These are phyloP conservation scores for Ensete ventricosum DNA, from an alignment of 176 grass and related monocot species.

Conservation along the genomic window DNA sequence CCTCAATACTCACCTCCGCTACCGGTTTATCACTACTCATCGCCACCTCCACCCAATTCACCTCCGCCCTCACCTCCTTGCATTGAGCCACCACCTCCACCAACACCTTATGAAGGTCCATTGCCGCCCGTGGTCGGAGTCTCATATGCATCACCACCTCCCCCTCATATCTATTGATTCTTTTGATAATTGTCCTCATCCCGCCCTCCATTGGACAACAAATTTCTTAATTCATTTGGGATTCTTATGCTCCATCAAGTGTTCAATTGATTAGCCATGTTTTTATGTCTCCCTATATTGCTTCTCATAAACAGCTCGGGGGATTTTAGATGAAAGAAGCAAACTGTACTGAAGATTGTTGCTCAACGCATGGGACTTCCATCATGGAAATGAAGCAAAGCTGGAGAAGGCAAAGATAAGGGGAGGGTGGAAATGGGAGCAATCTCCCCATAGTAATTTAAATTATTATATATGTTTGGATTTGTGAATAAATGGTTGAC, in stretches of 20 bases:
- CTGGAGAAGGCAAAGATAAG: constrained; percentile 25
- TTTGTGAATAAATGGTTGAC: constrained; percentile 82
- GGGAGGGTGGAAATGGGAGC: constrained; percentile 10
- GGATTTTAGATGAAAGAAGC: too few species aligned
- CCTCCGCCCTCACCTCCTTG: constrained; percentile 5
- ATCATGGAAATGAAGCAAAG: constrained; percentile 30
- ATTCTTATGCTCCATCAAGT: constrained; percentile 23
- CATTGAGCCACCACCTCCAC: constrained; percentile 19
- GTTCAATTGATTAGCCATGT: neutral
- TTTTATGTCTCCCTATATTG: too few species aligned
- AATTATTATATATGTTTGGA: constrained; percentile 42
- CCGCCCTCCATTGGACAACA: neutral
- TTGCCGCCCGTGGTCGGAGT: constrained; percentile 38
- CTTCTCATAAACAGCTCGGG: too few species aligned
- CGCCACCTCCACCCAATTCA: neutral
- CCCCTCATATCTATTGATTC: constrained; percentile 42
- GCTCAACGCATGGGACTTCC: constrained; percentile 1
- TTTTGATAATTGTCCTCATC: constrained; percentile 25
- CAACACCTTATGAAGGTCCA: constrained; percentile 27
- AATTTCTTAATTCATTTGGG: constrained; percentile 5
- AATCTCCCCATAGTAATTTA: constrained; percentile 18
- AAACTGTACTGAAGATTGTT: too few species aligned
- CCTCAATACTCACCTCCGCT: constrained; percentile 19
- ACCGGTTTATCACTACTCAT: neutral
- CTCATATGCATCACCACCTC: constrained; percentile 70